Conservation (phyloP, 176 grass and related monocot genomes). For the Alloteropsis semialata region DNA sequence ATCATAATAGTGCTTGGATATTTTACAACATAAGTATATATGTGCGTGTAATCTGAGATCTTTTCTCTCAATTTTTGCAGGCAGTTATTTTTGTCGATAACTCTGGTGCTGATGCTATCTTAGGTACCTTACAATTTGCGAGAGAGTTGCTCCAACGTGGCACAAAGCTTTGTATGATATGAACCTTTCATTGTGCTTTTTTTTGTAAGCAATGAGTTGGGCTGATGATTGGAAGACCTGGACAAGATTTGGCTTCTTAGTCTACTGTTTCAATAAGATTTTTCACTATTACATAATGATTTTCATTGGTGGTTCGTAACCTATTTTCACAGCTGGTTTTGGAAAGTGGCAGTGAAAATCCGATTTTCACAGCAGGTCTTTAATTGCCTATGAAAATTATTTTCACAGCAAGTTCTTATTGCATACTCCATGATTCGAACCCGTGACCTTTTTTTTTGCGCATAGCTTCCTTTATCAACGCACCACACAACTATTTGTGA, state of each 20-base stretch:
- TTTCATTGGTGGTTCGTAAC: too few species aligned
- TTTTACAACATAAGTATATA: conserved; percentile 18
- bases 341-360: too few species aligned
- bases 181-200: not conserved
- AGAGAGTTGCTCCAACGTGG: conserved; percentile 88
- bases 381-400: too few species aligned
- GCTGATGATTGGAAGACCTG: not conserved
- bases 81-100: conserved; percentile 99
- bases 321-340: too few species aligned
- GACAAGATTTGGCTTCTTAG: not conserved
- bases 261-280: not conserved
- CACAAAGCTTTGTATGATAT: conserved; percentile 78
- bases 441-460: too few species aligned
- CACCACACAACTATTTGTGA: too few species aligned
- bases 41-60: conserved; percentile 18
- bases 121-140: conserved; percentile 93
- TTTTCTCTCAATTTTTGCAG: conserved; percentile 38
- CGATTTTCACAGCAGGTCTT: too few species aligned
- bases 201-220: not conserved
- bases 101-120: conserved; percentile 94
- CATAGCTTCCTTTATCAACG: too few species aligned
- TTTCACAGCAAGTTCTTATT: too few species aligned
- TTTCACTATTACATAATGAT: too few species aligned
- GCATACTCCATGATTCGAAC: too few species aligned
- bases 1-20: not conserved